Conservation (phyloP, 106 monocot genomes). For the Allium fistulosum region DNA sequence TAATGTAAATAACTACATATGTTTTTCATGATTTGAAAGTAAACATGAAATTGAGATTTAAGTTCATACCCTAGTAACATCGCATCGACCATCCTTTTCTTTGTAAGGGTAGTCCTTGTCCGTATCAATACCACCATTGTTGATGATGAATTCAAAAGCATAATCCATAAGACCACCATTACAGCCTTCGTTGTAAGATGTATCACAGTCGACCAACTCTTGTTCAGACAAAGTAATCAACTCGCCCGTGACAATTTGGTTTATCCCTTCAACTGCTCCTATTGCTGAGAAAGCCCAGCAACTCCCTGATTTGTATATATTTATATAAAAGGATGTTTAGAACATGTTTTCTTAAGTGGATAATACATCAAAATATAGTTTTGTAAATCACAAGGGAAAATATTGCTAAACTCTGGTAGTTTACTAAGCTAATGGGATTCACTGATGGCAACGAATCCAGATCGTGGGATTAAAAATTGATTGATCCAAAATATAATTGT, state of each 20-base stretch:
- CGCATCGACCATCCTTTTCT: constrained; percentile 21
- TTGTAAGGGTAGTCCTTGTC: constrained; percentile 66
- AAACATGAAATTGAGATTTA: neutral
- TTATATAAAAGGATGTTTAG: no score
- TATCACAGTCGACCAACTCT: constrained; percentile 73
- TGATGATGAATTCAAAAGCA: constrained; percentile 64
- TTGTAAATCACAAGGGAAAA: no score
- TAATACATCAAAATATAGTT: no score
- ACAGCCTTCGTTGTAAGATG: constrained; percentile 50
- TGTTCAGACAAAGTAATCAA: constrained; percentile 55
- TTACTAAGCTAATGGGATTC: no score
- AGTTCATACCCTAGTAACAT: constrained; percentile 21
- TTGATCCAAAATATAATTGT: no score
- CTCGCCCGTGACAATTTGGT: constrained; percentile 49
- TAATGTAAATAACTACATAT: no score
- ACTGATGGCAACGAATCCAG: no score
- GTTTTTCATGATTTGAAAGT: no score
- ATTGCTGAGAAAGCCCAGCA: constrained; percentile 78
- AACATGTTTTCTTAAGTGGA: no score
- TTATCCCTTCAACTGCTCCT: constrained; percentile 62
- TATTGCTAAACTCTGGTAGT: no score
- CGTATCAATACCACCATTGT: constrained; percentile 62
- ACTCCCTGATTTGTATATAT: constrained; percentile 29
- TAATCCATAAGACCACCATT: constrained; percentile 74
- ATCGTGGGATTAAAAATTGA: no score